Percentiles rank a stretch among this genome's conserved stretches.
Evolutionary conservation across 352 stramenopile species (phyloP).

Genomic region (Phytophthora idaei): DNA sequence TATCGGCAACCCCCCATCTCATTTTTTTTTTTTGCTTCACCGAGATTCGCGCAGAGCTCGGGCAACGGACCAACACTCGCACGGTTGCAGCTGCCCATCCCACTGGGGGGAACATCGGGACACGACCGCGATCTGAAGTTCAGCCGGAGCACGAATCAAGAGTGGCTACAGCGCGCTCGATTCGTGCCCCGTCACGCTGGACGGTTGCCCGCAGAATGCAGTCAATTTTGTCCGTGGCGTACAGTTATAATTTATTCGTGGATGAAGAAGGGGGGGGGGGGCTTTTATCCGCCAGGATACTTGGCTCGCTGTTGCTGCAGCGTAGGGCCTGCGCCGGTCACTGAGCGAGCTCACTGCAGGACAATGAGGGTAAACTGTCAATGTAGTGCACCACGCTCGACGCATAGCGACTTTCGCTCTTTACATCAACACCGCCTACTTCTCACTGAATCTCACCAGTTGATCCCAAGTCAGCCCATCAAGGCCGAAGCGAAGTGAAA

Average conservation of each 20-base stretch:
- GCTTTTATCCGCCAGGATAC: background rate
- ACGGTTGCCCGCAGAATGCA: background rate
- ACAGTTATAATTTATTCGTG: background rate
- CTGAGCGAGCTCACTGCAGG: no score
- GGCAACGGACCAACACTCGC: background rate
- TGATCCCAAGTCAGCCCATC: background rate
- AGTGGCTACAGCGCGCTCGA: constrained; percentile 2
- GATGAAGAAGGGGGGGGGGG: background rate
- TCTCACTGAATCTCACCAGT: background rate
- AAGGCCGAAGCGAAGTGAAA: background rate
- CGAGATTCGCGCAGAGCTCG: background rate
- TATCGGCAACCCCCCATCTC: no score
- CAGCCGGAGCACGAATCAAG: constrained; percentile 9
- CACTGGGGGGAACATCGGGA: background rate
- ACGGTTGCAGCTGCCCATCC: background rate
- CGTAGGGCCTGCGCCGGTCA: no score
- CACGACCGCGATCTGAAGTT: background rate
- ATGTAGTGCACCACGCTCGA: background rate
- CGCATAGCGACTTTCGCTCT: background rate
- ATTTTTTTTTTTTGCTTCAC: background rate
- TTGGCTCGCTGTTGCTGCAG: background rate
- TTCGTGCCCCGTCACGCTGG: constrained; percentile 2
- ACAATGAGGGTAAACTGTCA: no score
- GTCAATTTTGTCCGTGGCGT: background rate
- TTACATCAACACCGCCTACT: background rate